phyloP scores from a whole-genome alignment of 805 yeast species.

The Blastobotrys mokoenaii region DNA sequence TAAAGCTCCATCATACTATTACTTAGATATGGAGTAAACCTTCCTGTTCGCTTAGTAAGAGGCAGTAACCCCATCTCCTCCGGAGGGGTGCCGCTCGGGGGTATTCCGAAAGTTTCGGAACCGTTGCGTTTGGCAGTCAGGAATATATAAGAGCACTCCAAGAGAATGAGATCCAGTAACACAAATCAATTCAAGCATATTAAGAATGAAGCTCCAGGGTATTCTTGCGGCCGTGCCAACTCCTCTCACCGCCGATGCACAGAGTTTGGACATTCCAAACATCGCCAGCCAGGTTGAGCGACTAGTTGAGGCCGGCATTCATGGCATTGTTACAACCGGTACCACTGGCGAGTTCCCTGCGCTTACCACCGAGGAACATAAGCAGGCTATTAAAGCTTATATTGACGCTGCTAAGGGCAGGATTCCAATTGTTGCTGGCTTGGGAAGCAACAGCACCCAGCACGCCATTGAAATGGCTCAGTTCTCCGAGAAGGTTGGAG shows the following conservation, averaged over 20 bases:
- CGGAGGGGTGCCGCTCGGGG: too few relatives aligned
- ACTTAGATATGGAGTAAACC: too few relatives aligned
- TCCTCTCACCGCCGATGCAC: conserved; percentile 3
- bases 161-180: too few relatives aligned
- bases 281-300: conserved; percentile 1
- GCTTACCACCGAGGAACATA: conserved; percentile 3
- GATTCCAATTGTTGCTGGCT: conserved; percentile 1
- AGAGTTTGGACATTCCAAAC: neutral
- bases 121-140: too few relatives aligned
- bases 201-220: neutral
- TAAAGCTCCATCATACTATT: too few relatives aligned
- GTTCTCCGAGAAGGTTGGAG: conserved; percentile 2
- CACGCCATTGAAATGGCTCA: conserved; percentile 3
- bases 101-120: too few relatives aligned
- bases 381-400: conserved; percentile 1
- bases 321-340: conserved; percentile 4
- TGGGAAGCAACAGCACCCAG: conserved; percentile 5
- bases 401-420: conserved; percentile 3
- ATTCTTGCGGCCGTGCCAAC: conserved; percentile 6
- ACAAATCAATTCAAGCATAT: too few relatives aligned
- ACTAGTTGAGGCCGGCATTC: conserved; percentile 4
- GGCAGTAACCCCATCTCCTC: too few relatives aligned
- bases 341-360: conserved; percentile 6
- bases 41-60: too few relatives aligned
- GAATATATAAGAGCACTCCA: too few relatives aligned